Conservation (phyloP, 176 grass and related monocot genomes). For the Carex kokanica region DNA sequence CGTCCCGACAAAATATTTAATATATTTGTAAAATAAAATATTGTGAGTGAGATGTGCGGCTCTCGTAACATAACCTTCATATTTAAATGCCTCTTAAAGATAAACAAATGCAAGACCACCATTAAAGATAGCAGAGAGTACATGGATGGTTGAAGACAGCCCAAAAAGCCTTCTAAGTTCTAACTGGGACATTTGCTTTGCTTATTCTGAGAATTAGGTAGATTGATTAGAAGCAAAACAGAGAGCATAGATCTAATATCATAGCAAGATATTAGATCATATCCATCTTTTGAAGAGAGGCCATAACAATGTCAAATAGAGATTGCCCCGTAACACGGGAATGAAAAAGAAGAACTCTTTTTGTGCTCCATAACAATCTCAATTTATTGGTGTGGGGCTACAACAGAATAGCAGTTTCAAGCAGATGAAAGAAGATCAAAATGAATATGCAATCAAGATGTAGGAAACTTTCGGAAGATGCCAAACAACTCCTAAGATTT, state of each 20-base stretch:
- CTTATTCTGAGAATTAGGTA: constrained; percentile 44
- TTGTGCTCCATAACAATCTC: no score
- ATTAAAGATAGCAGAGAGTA: constrained; percentile 30
- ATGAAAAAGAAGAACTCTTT: no score
- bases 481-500: background rate
- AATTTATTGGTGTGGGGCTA: no score
- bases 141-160: constrained; percentile 23
- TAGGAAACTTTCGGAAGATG: background rate
- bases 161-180: constrained; percentile 26
- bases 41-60: no score
- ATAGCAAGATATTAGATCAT: background rate
- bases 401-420: background rate
- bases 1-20: no score
- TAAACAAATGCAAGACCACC: constrained; percentile 48
- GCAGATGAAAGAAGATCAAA: background rate
- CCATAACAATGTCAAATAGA: background rate
- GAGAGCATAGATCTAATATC: constrained; percentile 10
- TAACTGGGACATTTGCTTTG: constrained; percentile 9
- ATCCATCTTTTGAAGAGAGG: background rate
- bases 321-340: no score
- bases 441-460: background rate
- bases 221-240: constrained; percentile 28
- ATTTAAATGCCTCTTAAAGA: no score
- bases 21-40: no score
- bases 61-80: no score